Conservation (phyloP, 2,329 filamentous ascomycete species). For the Botrytis sinoallii region DNA sequence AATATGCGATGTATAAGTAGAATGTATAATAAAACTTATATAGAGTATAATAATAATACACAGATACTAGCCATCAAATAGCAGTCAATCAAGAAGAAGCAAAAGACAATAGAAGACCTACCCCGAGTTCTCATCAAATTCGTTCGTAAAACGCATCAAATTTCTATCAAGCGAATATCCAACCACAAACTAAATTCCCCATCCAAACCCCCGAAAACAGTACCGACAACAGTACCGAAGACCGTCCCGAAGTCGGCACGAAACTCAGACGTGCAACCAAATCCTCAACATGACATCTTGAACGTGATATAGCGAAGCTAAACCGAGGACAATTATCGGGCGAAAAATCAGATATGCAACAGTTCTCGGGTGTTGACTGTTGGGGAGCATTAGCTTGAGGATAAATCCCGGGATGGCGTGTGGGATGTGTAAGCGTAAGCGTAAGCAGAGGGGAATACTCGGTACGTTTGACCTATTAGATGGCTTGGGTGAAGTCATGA, state of each 20-base stretch:
- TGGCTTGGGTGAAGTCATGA: neutral
- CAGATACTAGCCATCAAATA: neutral
- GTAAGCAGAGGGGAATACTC: neutral
- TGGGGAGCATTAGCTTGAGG: neutral
- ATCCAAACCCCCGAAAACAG: neutral
- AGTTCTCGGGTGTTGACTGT: neutral
- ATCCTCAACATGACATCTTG: neutral
- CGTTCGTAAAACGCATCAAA: neutral
- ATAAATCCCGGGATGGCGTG: neutral
- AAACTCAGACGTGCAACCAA: neutral
- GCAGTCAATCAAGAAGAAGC: neutral
- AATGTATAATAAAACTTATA: neutral
- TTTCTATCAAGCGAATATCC: no score
- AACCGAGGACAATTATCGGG: neutral
- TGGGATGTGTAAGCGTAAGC: neutral
- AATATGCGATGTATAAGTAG: neutral
- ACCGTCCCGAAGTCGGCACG: slow-evolving; percentile 3
- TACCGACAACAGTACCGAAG: neutral
- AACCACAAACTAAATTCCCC: neutral
- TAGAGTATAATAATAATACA: neutral
- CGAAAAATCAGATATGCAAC: neutral
- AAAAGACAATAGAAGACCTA: neutral
- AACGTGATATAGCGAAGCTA: neutral
- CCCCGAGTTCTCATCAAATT: neutral
- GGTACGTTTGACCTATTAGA: neutral